Evolutionary conservation across 75 land plant species (phyloP).

Genomic region (Larix kaempferi): DNA sequence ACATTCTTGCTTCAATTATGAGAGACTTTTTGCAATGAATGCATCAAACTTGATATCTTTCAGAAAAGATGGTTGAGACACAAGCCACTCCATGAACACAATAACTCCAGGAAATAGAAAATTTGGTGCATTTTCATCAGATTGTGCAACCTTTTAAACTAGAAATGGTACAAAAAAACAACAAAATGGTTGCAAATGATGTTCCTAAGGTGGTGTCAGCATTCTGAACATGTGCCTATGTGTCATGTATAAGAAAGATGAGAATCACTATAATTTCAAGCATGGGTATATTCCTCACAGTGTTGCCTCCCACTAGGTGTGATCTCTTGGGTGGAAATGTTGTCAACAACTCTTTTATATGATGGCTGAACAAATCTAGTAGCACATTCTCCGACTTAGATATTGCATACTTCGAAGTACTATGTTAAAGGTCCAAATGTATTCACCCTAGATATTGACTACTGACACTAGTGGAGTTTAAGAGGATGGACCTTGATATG

Average conservation of each 20-base stretch:
- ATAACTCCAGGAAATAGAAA: constrained; percentile 2
- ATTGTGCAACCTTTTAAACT: too few species aligned
- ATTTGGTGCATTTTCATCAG: not conserved
- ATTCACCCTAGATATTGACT: too few species aligned
- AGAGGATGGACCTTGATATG: too few species aligned
- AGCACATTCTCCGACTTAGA: not conserved
- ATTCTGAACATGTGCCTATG: not conserved
- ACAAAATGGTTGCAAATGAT: too few species aligned
- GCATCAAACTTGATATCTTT: constrained; percentile 1
- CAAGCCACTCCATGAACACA: constrained; percentile 3
- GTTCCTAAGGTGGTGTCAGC: not conserved
- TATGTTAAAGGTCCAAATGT: too few species aligned
- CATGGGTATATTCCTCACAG: not conserved
- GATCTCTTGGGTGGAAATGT: not conserved
- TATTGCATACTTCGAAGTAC: not conserved
- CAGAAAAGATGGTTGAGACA: not conserved
- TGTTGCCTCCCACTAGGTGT: not conserved
- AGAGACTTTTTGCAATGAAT: too few species aligned
- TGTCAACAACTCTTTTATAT: not conserved
- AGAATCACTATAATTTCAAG: not conserved
- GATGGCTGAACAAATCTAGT: not conserved
- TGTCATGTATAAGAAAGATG: not conserved
- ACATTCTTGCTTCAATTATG: too few species aligned
- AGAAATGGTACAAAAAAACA: too few species aligned
- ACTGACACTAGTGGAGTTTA: too few species aligned